Base-by-base conservation (phyloP, 2,329 filamentous ascomycete genomes). In the Monosporascus sp. region DNA sequence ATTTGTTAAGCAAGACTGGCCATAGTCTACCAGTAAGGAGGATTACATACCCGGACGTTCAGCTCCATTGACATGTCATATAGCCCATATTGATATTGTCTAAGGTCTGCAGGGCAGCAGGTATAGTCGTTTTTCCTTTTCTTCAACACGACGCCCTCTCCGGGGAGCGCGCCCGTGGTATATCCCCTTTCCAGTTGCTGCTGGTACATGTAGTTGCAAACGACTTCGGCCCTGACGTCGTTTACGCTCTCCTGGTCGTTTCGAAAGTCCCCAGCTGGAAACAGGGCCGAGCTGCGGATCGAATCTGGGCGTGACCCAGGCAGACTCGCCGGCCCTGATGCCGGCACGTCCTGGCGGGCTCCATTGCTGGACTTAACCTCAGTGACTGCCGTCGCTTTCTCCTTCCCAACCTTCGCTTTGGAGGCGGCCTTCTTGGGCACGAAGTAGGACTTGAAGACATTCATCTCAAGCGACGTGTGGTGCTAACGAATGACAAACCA, bases 191-290 rank as follows among this genome's bases (percentile, higher is more conserved):
- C 79, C 56, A 82, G 72, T 56, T 85, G 82, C 61, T 83, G 79
- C 54, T 83, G 78, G 63, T 84, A 80, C 2, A 87, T 73, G 75
- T 79, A 85, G 59, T 79, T 83, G 60, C 82, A 82, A 74, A 84
- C 81, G 57, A 87, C 77, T 63, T 85, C 80, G 58, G 73, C 75
- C 63, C 81, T 83, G 62, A 83, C 75, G 54, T 82, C 76, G 47
- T 72, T 65, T 47, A 81, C 67, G 43, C 72, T 74, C 37, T 78
- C 74, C 49, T 68, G 67, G 35, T 68, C 60, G 67, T 77, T 74
- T 56, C 73, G 67, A 48, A 72, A 71, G 55, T 75, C 72, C 41
- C 69, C 69, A 1, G 57, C 53, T 11, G 72, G 72, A 52, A 69
- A 74, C 50, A 72, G 49, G 7, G 24, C 24, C 43, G 72, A 73